Evolutionary conservation across 768 basidiomycete genomes (phyloP).

Genomic region (Steccherinum ochraceum): DNA sequence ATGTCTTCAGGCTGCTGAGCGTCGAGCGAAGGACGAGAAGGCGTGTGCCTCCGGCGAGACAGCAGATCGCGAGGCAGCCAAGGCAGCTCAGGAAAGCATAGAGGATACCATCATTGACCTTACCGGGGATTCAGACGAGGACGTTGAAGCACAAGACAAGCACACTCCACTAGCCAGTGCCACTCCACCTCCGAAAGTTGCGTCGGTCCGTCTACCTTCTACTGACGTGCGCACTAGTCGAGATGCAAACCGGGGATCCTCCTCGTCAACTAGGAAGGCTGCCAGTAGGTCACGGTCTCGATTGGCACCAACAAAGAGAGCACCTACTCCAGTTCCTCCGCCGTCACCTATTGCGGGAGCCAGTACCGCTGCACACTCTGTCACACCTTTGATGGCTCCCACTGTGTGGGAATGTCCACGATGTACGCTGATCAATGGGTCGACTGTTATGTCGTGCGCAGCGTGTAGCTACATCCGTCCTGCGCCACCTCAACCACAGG

Average conservation of each 20-base stretch:
- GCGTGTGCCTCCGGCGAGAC: constrained; percentile 58
- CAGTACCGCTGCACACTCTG: not conserved
- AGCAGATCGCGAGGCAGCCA: constrained; percentile 57
- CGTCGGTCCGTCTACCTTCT: constrained; percentile 17
- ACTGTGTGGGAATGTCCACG: constrained; percentile 28
- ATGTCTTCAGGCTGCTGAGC: constrained; percentile 74
- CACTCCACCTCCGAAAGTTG: not conserved
- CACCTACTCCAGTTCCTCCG: constrained; percentile 2
- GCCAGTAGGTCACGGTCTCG: constrained; percentile 2
- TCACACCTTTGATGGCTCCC: constrained; percentile 4
- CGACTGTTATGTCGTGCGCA: constrained; percentile 45
- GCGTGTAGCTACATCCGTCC: constrained; percentile 47
- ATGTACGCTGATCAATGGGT: constrained; percentile 65
- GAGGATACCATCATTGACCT: constrained; percentile 56
- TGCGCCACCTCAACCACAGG: not conserved
- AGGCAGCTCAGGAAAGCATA: constrained; percentile 63
- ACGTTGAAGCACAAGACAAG: constrained; percentile 29
- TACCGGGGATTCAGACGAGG: constrained; percentile 36
- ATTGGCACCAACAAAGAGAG: not conserved
- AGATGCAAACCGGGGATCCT: constrained; percentile 4
- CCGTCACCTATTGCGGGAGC: constrained; percentile 6
- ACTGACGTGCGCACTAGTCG: constrained; percentile 13
- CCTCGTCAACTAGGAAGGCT: constrained; percentile 2
- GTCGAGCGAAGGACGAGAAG: constrained; percentile 67
- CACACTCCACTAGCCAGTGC: constrained; percentile 2